phyloP scores from a whole-genome alignment of 139 green algal species.

The Microglena sp. region DNA sequence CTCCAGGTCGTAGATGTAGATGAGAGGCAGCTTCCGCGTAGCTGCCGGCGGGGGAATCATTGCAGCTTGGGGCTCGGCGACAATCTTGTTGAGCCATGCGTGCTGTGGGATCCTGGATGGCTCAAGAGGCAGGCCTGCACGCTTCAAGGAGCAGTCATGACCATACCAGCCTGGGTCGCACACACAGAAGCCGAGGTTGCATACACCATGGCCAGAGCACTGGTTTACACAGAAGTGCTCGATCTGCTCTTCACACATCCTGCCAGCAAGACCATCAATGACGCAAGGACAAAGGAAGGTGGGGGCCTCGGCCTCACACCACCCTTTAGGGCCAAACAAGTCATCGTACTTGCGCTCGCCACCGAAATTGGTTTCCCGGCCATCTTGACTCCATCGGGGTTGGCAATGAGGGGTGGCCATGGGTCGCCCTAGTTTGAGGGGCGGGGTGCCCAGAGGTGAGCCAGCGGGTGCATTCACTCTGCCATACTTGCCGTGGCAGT shows the following conservation, averaged over 20 bases:
- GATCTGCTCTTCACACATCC: constrained; percentile 26
- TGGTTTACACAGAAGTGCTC: constrained; percentile 52
- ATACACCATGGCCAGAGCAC: constrained; percentile 43
- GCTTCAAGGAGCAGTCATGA: constrained; percentile 40
- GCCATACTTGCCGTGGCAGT: constrained; percentile 20
- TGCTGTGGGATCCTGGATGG: constrained; percentile 2
- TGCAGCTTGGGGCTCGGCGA: constrained; percentile 3
- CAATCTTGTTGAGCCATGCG: constrained; percentile 1
- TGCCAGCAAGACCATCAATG: constrained; percentile 32
- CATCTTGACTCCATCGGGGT: no score
- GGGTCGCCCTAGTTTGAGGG: constrained; percentile 17
- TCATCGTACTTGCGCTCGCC: neutral
- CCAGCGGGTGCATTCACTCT: constrained; percentile 16
- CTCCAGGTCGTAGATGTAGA: constrained; percentile 46
- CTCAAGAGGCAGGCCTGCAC: constrained; percentile 6
- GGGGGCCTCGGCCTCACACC: constrained; percentile 10
- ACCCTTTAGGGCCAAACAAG: constrained; percentile 15
- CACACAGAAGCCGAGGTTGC: constrained; percentile 46
- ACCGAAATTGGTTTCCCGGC: neutral
- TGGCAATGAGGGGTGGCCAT: constrained; percentile 8
- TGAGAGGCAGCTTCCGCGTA: constrained; percentile 22
- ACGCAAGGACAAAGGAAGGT: constrained; percentile 14
- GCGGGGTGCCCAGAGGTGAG: constrained; percentile 20
- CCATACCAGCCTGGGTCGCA: constrained; percentile 49
- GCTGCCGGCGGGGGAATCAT: constrained; percentile 3